Percentiles rank a stretch among this genome's conserved stretches.
phyloP scores from a whole-genome alignment of 1,139 yeast genomes.

The Yamadazyma spencermartinsiae region DNA sequence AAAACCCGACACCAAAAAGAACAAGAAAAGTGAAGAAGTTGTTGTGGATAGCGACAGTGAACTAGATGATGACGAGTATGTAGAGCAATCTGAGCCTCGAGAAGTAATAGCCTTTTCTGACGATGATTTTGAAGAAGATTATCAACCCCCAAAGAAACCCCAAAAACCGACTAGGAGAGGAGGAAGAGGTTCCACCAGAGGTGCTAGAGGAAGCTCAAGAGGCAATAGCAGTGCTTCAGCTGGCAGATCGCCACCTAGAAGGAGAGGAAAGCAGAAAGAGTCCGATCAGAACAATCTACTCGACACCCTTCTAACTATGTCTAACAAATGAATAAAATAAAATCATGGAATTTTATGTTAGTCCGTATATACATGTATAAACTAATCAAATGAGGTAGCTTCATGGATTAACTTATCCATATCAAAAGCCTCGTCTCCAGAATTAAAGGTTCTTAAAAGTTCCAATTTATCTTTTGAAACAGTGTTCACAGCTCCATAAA shows the following conservation, averaged over 20 bases:
- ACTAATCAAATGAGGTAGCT: conserved; percentile 65
- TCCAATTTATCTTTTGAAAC: conserved; percentile 50
- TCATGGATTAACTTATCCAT: conserved; percentile 68
- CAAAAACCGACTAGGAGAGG: conserved; percentile 1
- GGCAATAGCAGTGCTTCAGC: background rate
- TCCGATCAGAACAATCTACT: conserved; percentile 7
- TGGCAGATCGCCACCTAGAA: background rate
- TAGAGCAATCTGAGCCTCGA: conserved; percentile 5
- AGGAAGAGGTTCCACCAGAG: background rate
- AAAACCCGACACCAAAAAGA: conserved; percentile 2
- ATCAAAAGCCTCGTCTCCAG: conserved; percentile 62
- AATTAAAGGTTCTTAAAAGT: conserved; percentile 66
- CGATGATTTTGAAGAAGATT: conserved; percentile 4
- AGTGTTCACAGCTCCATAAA: conserved; percentile 70
- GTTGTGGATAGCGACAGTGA: conserved; percentile 13
- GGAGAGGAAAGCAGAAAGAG: background rate
- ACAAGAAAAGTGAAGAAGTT: conserved; percentile 5
- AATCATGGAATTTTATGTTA: background rate
- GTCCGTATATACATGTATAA: conserved; percentile 8
- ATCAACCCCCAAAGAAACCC: conserved; percentile 7
- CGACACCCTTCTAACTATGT: conserved; percentile 8
- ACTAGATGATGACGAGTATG: conserved; percentile 13
- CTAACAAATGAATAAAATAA: no score
- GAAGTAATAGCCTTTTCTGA: conserved; percentile 3
- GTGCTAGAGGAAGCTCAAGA: background rate